A percentile compares a stretch with the other conserved stretches of the same genome.
phyloP scores from a whole-genome alignment of 345 rosid genomes.

The Passiflora organensis region DNA sequence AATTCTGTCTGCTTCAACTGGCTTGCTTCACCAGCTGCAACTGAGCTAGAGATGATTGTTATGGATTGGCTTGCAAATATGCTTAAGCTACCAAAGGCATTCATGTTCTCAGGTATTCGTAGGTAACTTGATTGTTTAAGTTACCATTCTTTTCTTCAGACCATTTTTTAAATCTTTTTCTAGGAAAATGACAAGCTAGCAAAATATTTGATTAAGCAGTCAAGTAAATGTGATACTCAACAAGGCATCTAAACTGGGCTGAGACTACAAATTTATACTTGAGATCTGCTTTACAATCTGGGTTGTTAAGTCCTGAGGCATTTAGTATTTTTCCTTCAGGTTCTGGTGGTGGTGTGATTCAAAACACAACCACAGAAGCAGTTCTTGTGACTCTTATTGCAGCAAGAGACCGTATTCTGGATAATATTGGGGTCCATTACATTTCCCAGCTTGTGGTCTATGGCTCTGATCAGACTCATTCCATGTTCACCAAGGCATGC shows the following conservation, averaged over 20 bases:
- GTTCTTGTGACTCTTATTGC: conserved; percentile 36
- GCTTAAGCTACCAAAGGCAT: conserved; percentile 32
- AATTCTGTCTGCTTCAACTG: background rate
- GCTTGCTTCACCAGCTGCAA: background rate
- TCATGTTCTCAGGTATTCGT: conserved; percentile 27
- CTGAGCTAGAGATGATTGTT: background rate
- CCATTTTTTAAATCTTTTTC: background rate
- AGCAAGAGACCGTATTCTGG: conserved; percentile 26
- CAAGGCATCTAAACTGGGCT: no score
- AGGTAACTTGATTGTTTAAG: background rate
- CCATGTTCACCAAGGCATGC: conserved; percentile 31
- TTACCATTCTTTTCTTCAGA: background rate
- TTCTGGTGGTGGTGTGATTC: conserved; percentile 38
- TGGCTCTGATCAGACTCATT: conserved; percentile 40
- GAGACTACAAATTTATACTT: no score
- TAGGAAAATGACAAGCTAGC: no score
- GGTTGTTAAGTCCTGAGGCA: no score
- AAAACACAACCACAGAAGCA: conserved; percentile 33
- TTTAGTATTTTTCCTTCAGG: conserved; percentile 9
- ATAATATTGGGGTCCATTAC: conserved; percentile 3
- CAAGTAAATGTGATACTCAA: background rate
- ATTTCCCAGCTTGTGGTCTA: conserved; percentile 31
- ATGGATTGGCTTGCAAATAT: conserved; percentile 35
- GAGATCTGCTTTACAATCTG: no score
- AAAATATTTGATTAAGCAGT: no score